Conservation (phyloP, 2,329 filamentous ascomycete species). For the Graphilbum sp. region DNA sequence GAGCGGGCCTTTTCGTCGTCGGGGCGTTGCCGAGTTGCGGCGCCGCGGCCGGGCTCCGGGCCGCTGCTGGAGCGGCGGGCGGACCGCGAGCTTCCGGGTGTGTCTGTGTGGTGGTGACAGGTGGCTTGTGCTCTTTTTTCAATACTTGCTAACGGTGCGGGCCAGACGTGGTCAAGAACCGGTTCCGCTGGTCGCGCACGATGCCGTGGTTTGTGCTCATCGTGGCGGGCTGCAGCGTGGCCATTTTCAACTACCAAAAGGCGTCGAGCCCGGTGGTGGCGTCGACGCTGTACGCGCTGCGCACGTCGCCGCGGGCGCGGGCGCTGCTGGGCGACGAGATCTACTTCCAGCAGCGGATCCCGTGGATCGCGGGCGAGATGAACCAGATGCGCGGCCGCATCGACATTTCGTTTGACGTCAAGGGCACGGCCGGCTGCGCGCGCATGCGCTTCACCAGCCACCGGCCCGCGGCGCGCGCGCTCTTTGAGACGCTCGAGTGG, state of each 20-base stretch:
- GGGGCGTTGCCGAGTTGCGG: constrained; percentile 22
- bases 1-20: neutral
- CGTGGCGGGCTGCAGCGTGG: constrained; percentile 55
- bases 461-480: constrained; percentile 40
- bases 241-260: constrained; percentile 99
- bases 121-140: too few species aligned
- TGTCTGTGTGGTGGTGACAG: too few species aligned
- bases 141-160: too few species aligned
- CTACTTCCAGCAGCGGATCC: constrained; percentile 62
- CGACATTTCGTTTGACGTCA: constrained; percentile 73
- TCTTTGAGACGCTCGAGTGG: constrained; percentile 86
- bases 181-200: constrained; percentile 51
- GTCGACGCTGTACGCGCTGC: constrained; percentile 79
- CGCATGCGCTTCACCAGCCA: constrained; percentile 69
- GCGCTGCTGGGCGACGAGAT: constrained; percentile 73
- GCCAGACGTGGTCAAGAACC: constrained; percentile 23
- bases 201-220: constrained; percentile 66
- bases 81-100: constrained; percentile 51
- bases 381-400: constrained; percentile 88
- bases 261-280: constrained; percentile 72
- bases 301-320: constrained; percentile 60
- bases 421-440: constrained; percentile 54
- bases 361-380: constrained; percentile 75
- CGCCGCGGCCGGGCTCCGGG: constrained; percentile 42
- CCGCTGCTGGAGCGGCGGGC: constrained; percentile 48